Evolutionary conservation across 441 rosid species (phyloP).

Genomic region (Corymbia citriodora): DNA sequence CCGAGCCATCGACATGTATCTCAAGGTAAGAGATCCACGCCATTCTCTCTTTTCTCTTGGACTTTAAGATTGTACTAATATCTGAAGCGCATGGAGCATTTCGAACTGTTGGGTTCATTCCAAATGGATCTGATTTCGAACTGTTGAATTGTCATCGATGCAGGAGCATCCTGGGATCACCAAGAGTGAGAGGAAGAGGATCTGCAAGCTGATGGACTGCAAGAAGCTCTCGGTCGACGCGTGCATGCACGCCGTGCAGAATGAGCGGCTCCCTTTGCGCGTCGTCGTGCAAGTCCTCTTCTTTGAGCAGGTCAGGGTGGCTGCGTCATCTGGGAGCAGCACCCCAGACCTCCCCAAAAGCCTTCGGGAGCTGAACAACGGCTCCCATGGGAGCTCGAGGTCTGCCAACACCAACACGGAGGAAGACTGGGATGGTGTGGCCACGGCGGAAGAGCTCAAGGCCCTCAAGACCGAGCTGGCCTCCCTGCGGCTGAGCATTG

Average conservation of each 20-base stretch:
- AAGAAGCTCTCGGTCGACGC: constrained; percentile 78
- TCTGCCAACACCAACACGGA: constrained; percentile 54
- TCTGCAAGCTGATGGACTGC: constrained; percentile 91
- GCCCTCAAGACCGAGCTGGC: constrained; percentile 64
- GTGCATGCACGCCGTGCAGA: constrained; percentile 83
- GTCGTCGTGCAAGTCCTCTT: constrained; percentile 84
- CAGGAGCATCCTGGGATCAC: constrained; percentile 69
- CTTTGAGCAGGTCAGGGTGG: constrained; percentile 51
- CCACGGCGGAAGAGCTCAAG: constrained; percentile 64
- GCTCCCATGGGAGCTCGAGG: constrained; percentile 58
- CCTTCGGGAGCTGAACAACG: constrained; percentile 45
- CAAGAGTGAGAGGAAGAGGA: constrained; percentile 72
- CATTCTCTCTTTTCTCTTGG: background rate
- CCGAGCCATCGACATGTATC: constrained; percentile 77
- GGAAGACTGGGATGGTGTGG: constrained; percentile 78
- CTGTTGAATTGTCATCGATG: background rate
- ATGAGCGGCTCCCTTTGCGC: constrained; percentile 77
- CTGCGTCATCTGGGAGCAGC: constrained; percentile 69
- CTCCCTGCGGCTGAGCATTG: constrained; percentile 36
- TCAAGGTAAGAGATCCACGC: constrained; percentile 37
- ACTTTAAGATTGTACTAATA: background rate
- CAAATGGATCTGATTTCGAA: background rate
- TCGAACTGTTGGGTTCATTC: background rate
- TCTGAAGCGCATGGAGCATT: background rate
- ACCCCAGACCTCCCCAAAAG: constrained; percentile 67